Evolutionary conservation across 129 eudicot genomes (phyloP).

Genomic region (Helianthus tuberosus): DNA sequence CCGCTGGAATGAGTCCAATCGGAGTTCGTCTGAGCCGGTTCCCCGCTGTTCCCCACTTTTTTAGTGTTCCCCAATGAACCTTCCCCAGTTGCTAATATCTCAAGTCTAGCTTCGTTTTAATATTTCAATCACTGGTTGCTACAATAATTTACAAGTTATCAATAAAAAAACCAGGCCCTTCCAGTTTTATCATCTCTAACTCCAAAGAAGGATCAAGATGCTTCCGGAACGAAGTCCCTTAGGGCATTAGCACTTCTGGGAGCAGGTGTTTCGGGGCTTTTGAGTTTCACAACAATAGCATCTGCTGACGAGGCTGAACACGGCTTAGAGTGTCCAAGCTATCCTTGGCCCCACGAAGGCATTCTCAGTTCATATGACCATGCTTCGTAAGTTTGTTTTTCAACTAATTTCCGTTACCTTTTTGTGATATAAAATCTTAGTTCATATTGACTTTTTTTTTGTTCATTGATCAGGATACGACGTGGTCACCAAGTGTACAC

Average conservation of each 20-base stretch:
- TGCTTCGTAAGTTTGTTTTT: conserved; percentile 63
- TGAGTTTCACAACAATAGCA: conserved; percentile 72
- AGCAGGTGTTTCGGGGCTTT: conserved; percentile 82
- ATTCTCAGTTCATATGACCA: conserved; percentile 92
- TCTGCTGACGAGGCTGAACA: conserved; percentile 94
- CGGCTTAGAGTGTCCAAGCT: conserved; percentile 79
- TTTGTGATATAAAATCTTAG: neutral
- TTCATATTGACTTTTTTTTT: neutral
- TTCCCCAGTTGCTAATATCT: neutral
- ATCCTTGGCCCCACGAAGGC: conserved; percentile 97
- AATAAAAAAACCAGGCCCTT: conserved; percentile 46
- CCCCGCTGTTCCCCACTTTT: too few relatives aligned
- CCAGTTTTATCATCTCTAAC: conserved; percentile 65
- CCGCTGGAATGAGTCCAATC: too few relatives aligned
- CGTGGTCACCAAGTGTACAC: conserved; percentile 94
- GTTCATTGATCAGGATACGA: conserved; percentile 60
- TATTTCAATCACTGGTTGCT: conserved; percentile 19
- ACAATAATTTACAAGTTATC: neutral
- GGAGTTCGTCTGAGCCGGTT: too few relatives aligned
- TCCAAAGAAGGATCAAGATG: conserved; percentile 66
- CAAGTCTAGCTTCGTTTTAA: neutral
- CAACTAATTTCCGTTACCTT: neutral
- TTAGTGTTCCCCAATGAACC: too few relatives aligned
- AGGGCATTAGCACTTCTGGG: conserved; percentile 82
- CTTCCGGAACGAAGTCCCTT: conserved; percentile 55